These are phyloP conservation scores for Schoenoplectus triqueter DNA, from an alignment of 202 grass and related monocot species.

Conservation along the genomic window DNA sequence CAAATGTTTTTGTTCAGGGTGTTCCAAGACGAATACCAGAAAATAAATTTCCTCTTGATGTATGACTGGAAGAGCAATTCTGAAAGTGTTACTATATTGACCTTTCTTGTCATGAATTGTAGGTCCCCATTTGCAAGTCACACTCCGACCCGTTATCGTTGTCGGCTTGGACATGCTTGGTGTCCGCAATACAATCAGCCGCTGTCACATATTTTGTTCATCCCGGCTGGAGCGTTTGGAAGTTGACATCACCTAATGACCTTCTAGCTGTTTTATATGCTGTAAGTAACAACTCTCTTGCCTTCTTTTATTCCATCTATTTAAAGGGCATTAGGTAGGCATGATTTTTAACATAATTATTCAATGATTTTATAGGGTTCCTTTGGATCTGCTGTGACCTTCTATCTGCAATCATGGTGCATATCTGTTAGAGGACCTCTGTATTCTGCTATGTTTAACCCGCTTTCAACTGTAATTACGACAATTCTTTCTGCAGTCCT, in stretches of 20 bases:
- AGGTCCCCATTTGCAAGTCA: conserved; percentile 74
- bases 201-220: conserved; percentile 45
- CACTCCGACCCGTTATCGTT: conserved; percentile 70
- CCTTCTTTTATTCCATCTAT: neutral
- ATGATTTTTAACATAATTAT: neutral
- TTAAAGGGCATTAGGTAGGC: neutral
- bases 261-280: conserved; percentile 57
- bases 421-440: conserved; percentile 64
- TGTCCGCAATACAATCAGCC: conserved; percentile 59
- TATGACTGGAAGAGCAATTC: too few relatives aligned
- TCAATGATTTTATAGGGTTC: conserved; percentile 49
- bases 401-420: conserved; percentile 82
- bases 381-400: conserved; percentile 60
- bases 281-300: conserved; percentile 40
- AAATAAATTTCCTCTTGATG: neutral
- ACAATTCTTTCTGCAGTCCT: conserved; percentile 44
- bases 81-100: neutral
- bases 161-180: conserved; percentile 70
- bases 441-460: conserved; percentile 80
- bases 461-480: conserved; percentile 61
- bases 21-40: neutral
- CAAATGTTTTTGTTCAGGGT: neutral
- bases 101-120: neutral
- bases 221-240: conserved; percentile 52
- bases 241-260: conserved; percentile 55